These are phyloP conservation scores for Lunasporangiospora selenospora DNA, from an alignment of 192 early-diverging fungal genomes.

Conservation along the genomic window DNA sequence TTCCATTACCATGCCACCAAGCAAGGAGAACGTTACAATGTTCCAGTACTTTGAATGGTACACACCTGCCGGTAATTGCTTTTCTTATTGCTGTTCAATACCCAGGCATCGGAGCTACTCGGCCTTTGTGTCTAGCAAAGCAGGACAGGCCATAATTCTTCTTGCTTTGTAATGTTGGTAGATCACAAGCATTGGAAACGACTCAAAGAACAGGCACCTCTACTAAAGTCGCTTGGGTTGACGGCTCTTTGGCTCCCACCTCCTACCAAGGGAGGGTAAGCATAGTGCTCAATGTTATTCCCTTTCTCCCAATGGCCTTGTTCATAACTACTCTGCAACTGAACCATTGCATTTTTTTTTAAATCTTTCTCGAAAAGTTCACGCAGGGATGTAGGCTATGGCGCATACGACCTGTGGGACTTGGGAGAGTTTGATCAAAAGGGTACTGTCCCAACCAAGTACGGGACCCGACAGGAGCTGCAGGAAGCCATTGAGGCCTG, in stretches of 20 bases:
- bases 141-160: neutral
- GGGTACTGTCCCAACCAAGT: conserved; percentile 53
- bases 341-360: neutral
- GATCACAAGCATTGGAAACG: conserved; percentile 37
- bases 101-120: no score
- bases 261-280: conserved; percentile 50
- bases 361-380: no score
- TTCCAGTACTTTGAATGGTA: conserved; percentile 33
- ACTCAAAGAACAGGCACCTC: conserved; percentile 48
- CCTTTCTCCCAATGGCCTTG: no score
- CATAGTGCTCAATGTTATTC: neutral
- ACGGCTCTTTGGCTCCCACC: conserved; percentile 58
- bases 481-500: conserved; percentile 47
- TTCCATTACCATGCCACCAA: conserved; percentile 1
- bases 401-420: conserved; percentile 57
- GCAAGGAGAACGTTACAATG: conserved; percentile 20
- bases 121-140: no score
- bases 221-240: conserved; percentile 48
- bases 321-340: neutral
- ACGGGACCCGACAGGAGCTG: conserved; percentile 54
- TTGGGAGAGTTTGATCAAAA: conserved; percentile 60
- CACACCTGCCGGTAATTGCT: conserved; percentile 6
- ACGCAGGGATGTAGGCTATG: conserved; percentile 49
- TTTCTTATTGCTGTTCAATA: neutral
- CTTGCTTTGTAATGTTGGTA: neutral